Evolutionary conservation across 768 basidiomycete genomes (phyloP).

Genomic region (Hydnomerulius pinastri): DNA sequence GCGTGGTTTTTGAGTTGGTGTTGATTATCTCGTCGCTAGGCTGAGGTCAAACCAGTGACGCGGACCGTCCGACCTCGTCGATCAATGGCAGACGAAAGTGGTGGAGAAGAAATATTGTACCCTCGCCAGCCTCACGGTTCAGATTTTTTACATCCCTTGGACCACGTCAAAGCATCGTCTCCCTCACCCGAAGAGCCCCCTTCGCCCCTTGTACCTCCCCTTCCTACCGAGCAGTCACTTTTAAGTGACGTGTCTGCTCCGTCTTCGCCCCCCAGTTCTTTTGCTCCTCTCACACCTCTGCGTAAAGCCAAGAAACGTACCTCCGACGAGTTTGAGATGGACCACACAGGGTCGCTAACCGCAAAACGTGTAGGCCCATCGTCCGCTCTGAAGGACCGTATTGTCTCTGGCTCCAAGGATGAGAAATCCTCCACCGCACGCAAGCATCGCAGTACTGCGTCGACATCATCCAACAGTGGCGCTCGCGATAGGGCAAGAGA

Average conservation of each 20-base stretch:
- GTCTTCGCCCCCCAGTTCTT: slow-evolving; percentile 68
- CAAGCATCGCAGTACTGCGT: slow-evolving; percentile 74
- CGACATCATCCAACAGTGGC: slow-evolving; percentile 41
- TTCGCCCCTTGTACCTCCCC: slow-evolving; percentile 31
- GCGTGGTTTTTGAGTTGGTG: background rate
- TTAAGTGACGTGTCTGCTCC: slow-evolving; percentile 30
- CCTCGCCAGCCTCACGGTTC: slow-evolving; percentile 56
- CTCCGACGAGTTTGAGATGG: slow-evolving; percentile 82
- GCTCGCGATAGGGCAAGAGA: slow-evolving; percentile 51
- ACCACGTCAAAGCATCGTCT: slow-evolving; percentile 33
- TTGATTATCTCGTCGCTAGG: slow-evolving; percentile 32
- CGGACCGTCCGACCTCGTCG: slow-evolving; percentile 58
- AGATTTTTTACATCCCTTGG: slow-evolving; percentile 33
- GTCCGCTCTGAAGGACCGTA: slow-evolving; percentile 31
- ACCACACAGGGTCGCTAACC: slow-evolving; percentile 62
- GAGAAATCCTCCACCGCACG: slow-evolving; percentile 52
- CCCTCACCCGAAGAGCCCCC: slow-evolving; percentile 25
- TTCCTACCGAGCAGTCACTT: slow-evolving; percentile 32
- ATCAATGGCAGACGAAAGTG: slow-evolving; percentile 81
- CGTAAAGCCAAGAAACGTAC: slow-evolving; percentile 72
- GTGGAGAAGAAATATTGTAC: slow-evolving; percentile 88
- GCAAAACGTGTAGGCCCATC: slow-evolving; percentile 46
- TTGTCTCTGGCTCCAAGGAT: slow-evolving; percentile 39
- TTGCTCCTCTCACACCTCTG: slow-evolving; percentile 40
- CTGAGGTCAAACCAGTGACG: slow-evolving; percentile 44